A percentile compares a stretch with the other conserved stretches of the same genome.
phyloP scores from a whole-genome alignment of 768 basidiomycete species.

The Mycena maculata region DNA sequence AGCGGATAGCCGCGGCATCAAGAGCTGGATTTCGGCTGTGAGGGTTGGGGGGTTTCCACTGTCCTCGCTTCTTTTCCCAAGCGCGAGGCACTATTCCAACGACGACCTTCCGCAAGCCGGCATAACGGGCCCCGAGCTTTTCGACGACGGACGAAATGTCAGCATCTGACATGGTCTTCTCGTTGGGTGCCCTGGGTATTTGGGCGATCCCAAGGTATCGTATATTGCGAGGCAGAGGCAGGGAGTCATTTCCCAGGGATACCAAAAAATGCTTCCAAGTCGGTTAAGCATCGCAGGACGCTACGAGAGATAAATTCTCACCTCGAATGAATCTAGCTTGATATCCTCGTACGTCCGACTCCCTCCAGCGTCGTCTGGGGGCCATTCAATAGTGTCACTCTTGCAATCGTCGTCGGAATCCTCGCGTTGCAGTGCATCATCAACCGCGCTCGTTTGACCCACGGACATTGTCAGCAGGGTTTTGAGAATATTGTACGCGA shows the following conservation, averaged over 20 bases:
- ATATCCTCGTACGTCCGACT: constrained; percentile 5
- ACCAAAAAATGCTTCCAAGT: constrained; percentile 15
- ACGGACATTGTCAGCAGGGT: not conserved
- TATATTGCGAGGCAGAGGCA: constrained; percentile 13
- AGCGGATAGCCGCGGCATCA: too few species aligned
- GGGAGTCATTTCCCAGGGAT: constrained; percentile 7
- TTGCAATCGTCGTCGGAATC: not conserved
- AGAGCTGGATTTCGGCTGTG: too few species aligned
- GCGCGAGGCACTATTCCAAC: not conserved
- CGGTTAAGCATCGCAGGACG: not conserved
- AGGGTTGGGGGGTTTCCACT: constrained; percentile 14
- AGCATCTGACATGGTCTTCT: constrained; percentile 3
- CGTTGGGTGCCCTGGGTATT: not conserved
- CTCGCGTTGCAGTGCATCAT: too few species aligned
- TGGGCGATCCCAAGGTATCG: not conserved
- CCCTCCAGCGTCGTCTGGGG: not conserved
- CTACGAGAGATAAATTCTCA: not conserved
- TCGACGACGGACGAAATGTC: constrained; percentile 9
- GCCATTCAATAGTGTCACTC: not conserved
- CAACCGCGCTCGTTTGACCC: too few species aligned
- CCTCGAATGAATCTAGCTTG: constrained; percentile 8
- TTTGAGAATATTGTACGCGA: not conserved
- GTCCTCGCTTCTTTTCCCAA: constrained; percentile 7
- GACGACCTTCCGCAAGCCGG: not conserved
- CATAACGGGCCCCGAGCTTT: constrained; percentile 17